Percentiles rank a stretch among this genome's conserved stretches.
Conservation (phyloP, 208 protist species). For the Acanthamoeba castellanii region DNA sequence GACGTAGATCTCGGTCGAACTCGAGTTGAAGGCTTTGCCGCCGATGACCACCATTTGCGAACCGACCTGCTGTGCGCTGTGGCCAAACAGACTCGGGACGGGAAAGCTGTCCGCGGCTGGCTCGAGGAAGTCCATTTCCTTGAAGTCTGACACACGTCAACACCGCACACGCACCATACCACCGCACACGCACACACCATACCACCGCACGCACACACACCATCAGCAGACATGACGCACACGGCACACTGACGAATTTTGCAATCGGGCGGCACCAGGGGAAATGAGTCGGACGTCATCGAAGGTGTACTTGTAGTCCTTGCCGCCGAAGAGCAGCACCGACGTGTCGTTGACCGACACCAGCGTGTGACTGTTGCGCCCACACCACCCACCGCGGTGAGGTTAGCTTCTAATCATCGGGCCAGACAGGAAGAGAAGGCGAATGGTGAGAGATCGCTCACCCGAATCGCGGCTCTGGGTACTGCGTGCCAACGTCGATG, state of each 20-base stretch:
- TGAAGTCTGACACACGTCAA: neutral
- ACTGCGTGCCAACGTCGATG: neutral
- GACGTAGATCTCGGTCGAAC: constrained; percentile 5
- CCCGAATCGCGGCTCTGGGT: neutral
- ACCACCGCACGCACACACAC: too few species aligned
- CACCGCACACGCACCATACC: too few species aligned
- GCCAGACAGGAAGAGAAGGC: neutral
- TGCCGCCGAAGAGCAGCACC: neutral
- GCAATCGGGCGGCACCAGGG: neutral
- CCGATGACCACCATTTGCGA: constrained; percentile 34
- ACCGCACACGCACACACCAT: too few species aligned
- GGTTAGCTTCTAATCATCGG: too few species aligned
- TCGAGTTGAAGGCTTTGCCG: neutral
- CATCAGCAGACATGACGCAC: too few species aligned
- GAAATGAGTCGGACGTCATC: constrained; percentile 12
- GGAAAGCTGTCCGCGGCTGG: neutral
- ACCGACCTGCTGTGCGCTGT: neutral
- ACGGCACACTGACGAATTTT: too few species aligned
- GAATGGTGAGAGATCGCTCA: neutral
- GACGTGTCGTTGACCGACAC: neutral
- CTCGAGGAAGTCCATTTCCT: neutral
- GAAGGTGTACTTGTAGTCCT: neutral
- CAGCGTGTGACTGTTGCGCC: neutral
- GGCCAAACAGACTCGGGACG: neutral
- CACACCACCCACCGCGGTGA: neutral